Percentiles rank a stretch among this genome's conserved stretches.
Conservation (phyloP, 2,329 filamentous ascomycete species). For the Aspergillus felis region DNA sequence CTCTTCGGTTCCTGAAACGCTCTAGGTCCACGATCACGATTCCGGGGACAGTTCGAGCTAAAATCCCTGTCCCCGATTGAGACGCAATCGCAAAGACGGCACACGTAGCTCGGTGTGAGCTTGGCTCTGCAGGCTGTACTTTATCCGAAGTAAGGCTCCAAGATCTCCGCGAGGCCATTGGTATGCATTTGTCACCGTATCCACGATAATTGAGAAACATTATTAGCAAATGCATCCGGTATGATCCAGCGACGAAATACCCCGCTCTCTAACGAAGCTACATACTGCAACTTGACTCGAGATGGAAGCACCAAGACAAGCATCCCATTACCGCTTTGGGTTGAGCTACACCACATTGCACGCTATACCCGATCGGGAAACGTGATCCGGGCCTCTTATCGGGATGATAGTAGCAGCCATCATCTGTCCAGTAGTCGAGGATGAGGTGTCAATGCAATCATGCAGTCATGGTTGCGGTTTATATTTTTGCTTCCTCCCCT, state of each 20-base stretch:
- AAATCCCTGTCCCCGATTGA: not conserved
- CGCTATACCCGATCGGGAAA: constrained; percentile 51
- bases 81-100: too few species aligned
- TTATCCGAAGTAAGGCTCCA: not conserved
- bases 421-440: not conserved
- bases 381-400: constrained; percentile 50
- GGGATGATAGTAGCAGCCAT: constrained; percentile 1
- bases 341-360: not conserved
- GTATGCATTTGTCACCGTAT: not conserved
- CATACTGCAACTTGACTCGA: not conserved
- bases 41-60: not conserved
- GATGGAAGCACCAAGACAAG: constrained; percentile 4
- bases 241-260: not conserved
- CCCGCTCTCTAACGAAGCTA: not conserved
- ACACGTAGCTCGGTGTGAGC: not conserved
- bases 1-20: not conserved
- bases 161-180: not conserved
- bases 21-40: not conserved
- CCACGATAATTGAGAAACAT: not conserved
- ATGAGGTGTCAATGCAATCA: not conserved
- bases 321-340: constrained; percentile 19
- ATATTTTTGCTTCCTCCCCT: not conserved
- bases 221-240: not conserved
- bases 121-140: not conserved
- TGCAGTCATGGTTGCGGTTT: not conserved